Base-by-base conservation (phyloP, 2,329 filamentous ascomycete genomes). In the Chlorencoelia australis region DNA sequence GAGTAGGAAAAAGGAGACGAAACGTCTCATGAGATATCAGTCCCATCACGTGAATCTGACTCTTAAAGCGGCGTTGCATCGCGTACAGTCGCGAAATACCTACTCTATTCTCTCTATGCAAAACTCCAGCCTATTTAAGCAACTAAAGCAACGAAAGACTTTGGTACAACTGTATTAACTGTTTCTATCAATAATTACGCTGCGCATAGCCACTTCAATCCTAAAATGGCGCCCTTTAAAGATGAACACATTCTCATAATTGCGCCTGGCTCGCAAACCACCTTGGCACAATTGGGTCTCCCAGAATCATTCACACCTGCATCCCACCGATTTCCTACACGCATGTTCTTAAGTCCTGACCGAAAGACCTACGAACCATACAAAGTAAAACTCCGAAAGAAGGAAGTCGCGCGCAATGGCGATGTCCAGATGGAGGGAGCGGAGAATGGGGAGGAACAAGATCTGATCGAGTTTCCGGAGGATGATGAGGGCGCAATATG, bases 401-500 rank as follows among this genome's bases (percentile, higher is more conserved):
- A 69, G 64, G 56, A 39, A 30, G 35, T 43, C 19, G 48, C 45
- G 26, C 46, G 40, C 42, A 56, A 61, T 5, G 48, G 35, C 2
- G 54, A 60, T 45, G 59, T 56, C 13, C 40, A 57, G 48, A 44
- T 50, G 50, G 45, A 50, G 16, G 56, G 47, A 14, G 49, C 45
- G 29, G 53, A 57, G 39, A 59, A 57, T 37, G 60, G 58, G n/a
- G 44, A 57, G 45, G 74, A 77, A 18, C 73, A 81, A 19, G 73
- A 86, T 50, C 46, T 65, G 17, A 47, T 59, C n/a, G 20, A 24
- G 25, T 38, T 48, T 34, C 78, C 80, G 15, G 79, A 89, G 36
- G 86, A 85, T 42, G 79, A 82, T 40, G 85, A 95, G 59, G 91
- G 84, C 42, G 91, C 91, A 3, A 73, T 94, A 36, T 95, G 86